A percentile compares a stretch with the other conserved stretches of the same genome.
Conservation (phyloP, 306 rosid species). For the Trichosanthes truncata region DNA sequence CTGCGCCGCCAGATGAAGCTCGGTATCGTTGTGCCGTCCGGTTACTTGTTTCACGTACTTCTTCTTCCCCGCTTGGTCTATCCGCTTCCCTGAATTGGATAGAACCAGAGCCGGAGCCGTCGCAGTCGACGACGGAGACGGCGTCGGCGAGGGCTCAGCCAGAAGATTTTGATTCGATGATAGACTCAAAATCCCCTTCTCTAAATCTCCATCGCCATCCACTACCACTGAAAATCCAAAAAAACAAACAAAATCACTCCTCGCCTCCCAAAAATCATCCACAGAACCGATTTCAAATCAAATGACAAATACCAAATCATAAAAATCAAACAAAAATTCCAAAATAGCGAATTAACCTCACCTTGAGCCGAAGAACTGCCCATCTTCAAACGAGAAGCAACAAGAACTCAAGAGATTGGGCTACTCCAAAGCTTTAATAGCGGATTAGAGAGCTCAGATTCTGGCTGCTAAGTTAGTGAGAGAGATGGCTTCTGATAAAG, state of each 20-base stretch:
- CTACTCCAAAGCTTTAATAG: neutral
- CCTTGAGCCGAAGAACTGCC: conserved; percentile 6
- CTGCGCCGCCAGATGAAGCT: conserved; percentile 95
- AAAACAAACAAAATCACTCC: neutral
- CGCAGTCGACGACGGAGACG: conserved; percentile 48
- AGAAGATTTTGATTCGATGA: conserved; percentile 21
- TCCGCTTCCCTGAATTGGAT: conserved; percentile 91
- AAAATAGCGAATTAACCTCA: neutral
- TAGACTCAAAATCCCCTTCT: conserved; percentile 29
- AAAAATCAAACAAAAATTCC: neutral
- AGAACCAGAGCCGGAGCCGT: conserved; percentile 88
- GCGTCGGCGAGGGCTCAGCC: conserved; percentile 57
- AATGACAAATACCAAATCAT: neutral
- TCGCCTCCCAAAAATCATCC: neutral
- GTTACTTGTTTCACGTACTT: conserved; percentile 98
- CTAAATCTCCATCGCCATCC: conserved; percentile 37
- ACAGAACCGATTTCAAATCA: neutral
- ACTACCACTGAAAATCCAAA: conserved; percentile 1
- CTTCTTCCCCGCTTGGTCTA: conserved; percentile 92
- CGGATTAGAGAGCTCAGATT: neutral
- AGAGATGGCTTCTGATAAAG: neutral
- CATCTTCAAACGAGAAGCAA: neutral
- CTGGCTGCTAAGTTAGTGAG: neutral
- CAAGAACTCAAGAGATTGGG: neutral
- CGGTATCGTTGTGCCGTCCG: conserved; percentile 91